Conservation (phyloP, 176 grass and related monocot species). For the Hyparrhenia diplandra region DNA sequence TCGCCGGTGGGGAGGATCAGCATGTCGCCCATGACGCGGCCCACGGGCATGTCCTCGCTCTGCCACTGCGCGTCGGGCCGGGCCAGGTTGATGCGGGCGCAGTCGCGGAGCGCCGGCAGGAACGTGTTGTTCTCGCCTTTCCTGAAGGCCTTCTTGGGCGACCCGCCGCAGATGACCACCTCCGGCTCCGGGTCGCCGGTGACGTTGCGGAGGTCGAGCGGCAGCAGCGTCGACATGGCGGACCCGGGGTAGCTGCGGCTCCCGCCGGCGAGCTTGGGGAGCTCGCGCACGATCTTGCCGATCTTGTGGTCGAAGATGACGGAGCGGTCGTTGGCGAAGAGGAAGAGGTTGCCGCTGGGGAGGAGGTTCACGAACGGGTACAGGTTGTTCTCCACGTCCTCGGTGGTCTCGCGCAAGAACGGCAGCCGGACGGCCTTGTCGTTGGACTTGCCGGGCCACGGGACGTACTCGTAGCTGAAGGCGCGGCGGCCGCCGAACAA, state of each 20-base stretch:
- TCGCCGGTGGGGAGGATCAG: constrained; percentile 79
- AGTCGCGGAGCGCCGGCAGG: constrained; percentile 44
- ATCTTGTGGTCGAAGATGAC: constrained; percentile 55
- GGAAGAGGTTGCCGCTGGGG: constrained; percentile 72
- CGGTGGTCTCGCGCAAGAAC: constrained; percentile 60
- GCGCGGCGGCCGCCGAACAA: constrained; percentile 72
- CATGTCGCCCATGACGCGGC: constrained; percentile 86
- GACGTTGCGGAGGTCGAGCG: constrained; percentile 55
- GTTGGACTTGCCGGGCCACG: constrained; percentile 42
- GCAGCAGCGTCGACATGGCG: constrained; percentile 72
- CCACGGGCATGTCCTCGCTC: constrained; percentile 61
- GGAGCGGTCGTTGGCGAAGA: constrained; percentile 87
- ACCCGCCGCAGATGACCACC: constrained; percentile 78
- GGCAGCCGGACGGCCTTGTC: constrained; percentile 16
- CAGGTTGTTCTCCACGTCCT: constrained; percentile 88
- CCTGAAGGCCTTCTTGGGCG: constrained; percentile 50
- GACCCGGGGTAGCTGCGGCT: constrained; percentile 74
- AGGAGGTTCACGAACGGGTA: constrained; percentile 94
- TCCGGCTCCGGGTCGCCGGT: constrained; percentile 37
- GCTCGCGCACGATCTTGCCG: constrained; percentile 52
- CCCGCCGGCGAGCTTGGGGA: constrained; percentile 59
- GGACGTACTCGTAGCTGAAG: constrained; percentile 70
- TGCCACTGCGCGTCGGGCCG: constrained; percentile 42
- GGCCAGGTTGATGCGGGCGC: constrained; percentile 53
- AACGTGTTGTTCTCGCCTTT: constrained; percentile 44